Conservation (phyloP, 257 asterid species). For the Gentiana macrophylla region DNA sequence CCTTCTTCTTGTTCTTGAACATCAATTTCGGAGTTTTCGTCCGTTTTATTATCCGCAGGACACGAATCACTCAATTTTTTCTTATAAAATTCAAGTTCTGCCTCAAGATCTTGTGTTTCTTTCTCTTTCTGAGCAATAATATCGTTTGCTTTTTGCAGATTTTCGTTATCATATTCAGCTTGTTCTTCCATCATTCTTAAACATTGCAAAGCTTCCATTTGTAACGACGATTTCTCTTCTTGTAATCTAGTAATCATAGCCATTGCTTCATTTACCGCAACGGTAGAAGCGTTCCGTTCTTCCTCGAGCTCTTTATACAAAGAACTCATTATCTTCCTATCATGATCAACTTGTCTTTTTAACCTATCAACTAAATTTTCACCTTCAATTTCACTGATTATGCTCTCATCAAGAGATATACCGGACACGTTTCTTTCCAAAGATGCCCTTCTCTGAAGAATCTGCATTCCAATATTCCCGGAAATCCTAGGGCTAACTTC, state of each 20-base stretch:
- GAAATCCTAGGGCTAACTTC: conserved; percentile 59
- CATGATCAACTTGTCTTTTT: conserved; percentile 74
- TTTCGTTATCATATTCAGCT: conserved; percentile 74
- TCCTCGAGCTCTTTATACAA: conserved; percentile 80
- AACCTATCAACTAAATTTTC: conserved; percentile 58
- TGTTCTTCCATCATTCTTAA: conserved; percentile 84
- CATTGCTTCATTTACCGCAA: conserved; percentile 89
- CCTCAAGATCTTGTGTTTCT: conserved; percentile 38
- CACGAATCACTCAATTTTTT: conserved; percentile 24
- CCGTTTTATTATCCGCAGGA: conserved; percentile 11
- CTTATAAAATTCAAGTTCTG: conserved; percentile 37
- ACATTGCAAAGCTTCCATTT: conserved; percentile 81
- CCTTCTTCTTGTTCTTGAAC: conserved; percentile 9
- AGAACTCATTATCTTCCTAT: conserved; percentile 41
- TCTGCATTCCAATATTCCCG: conserved; percentile 40
- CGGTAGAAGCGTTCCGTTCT: conserved; percentile 78
- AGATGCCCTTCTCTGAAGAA: conserved; percentile 56
- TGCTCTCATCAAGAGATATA: conserved; percentile 62
- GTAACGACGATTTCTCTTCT: conserved; percentile 74
- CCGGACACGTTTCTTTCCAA: conserved; percentile 81
- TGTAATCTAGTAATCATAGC: conserved; percentile 89
- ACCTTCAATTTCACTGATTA: conserved; percentile 70
- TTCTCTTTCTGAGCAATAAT: conserved; percentile 52
- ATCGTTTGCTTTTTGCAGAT: conserved; percentile 50
- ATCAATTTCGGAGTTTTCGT: conserved; percentile 11